phyloP scores from a whole-genome alignment of 176 grass and related monocot species.

The sorghum (Sorghum bicolor) region DNA sequence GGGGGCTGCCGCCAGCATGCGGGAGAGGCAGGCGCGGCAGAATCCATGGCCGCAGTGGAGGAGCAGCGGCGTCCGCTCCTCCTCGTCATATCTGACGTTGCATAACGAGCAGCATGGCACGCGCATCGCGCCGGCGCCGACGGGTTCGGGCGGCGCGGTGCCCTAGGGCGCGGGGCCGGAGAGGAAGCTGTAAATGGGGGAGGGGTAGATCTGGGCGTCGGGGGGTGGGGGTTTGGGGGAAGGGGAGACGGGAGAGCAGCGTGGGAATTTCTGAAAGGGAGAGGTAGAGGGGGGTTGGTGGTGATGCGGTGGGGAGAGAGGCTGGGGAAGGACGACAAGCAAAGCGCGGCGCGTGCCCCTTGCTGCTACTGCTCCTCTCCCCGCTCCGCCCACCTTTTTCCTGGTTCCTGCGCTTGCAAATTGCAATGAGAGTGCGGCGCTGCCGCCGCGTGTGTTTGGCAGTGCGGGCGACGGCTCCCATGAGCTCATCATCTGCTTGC shows the following conservation, averaged over 20 bases:
- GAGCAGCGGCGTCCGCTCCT: slow-evolving; percentile 78
- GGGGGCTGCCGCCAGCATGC: slow-evolving; percentile 67
- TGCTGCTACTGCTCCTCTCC: slow-evolving; percentile 3
- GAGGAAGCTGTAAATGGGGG: background rate
- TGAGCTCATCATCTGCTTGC: background rate
- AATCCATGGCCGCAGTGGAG: slow-evolving; percentile 99
- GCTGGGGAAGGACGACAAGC: slow-evolving; percentile 7
- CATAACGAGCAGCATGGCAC: slow-evolving; percentile 94
- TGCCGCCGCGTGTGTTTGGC: slow-evolving; percentile 29
- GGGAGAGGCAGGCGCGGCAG: slow-evolving; percentile 88
- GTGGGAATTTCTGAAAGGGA: slow-evolving; percentile 37
- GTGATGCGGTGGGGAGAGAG: slow-evolving; percentile 24
- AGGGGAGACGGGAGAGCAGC: background rate
- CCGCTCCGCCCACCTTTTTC: slow-evolving; percentile 25
- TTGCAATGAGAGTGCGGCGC: background rate
- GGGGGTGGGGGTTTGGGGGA: slow-evolving; percentile 2
- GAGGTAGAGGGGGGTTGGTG: slow-evolving; percentile 38
- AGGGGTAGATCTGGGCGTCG: slow-evolving; percentile 14
- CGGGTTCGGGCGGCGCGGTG: background rate
- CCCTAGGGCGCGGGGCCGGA: slow-evolving; percentile 30
- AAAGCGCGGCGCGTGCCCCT: background rate
- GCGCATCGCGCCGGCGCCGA: slow-evolving; percentile 47
- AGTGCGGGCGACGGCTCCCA: background rate
- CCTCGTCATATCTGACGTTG: slow-evolving; percentile 85
- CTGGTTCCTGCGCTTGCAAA: background rate